Percentiles rank a stretch among this genome's conserved stretches.
Evolutionary conservation across 805 yeast species (phyloP).

Genomic region (Candida hispaniensis): DNA sequence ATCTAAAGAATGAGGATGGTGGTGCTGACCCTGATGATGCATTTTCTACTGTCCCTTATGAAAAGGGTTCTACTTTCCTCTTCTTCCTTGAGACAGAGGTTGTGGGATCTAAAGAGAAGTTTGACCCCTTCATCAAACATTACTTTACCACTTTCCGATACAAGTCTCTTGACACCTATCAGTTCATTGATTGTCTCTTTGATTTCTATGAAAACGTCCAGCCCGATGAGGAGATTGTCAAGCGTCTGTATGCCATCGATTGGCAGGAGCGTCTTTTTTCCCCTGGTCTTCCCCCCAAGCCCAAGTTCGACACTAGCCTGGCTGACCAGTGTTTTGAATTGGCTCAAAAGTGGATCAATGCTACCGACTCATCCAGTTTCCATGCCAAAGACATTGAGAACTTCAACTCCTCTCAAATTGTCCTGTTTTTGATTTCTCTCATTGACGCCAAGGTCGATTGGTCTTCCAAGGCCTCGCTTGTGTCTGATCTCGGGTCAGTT

Average conservation of each 20-base stretch:
- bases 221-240: slow-evolving; percentile 18
- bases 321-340: slow-evolving; percentile 61
- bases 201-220: slow-evolving; percentile 40
- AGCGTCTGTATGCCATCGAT: slow-evolving; percentile 55
- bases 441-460: slow-evolving; percentile 14
- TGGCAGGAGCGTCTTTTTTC: slow-evolving; percentile 77
- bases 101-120: slow-evolving; percentile 52
- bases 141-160: slow-evolving; percentile 64
- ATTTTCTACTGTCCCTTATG: slow-evolving; percentile 80
- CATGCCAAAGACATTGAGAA: slow-evolving; percentile 38
- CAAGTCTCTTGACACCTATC: slow-evolving; percentile 67
- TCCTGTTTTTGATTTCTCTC: slow-evolving; percentile 45
- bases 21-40: slow-evolving; percentile 81
- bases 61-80: slow-evolving; percentile 75
- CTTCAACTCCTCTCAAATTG: slow-evolving; percentile 67
- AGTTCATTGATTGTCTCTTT: slow-evolving; percentile 65
- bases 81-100: slow-evolving; percentile 54
- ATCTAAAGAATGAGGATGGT: slow-evolving; percentile 40
- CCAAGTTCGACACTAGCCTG: slow-evolving; percentile 64
- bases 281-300: slow-evolving; percentile 86
- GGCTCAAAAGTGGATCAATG: slow-evolving; percentile 51
- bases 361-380: slow-evolving; percentile 31
- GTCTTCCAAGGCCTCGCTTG: slow-evolving; percentile 23
- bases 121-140: slow-evolving; percentile 70
- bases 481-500: slow-evolving; percentile 29